phyloP scores from a whole-genome alignment of 1,284 basidiomycete genomes.

The Ceratorhiza oryzae-sativae region DNA sequence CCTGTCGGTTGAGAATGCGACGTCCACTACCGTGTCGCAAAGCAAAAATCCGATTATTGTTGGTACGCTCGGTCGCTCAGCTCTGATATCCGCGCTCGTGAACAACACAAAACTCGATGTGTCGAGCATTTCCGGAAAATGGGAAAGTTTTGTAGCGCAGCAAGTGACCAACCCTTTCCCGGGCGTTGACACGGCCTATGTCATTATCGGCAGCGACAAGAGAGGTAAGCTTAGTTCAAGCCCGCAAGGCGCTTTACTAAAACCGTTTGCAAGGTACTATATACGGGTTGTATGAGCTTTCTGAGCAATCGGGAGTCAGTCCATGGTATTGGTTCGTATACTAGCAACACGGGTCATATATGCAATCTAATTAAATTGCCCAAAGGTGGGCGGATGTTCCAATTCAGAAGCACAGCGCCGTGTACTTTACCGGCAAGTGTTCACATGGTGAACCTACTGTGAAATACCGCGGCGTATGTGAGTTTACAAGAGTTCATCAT shows the following conservation, averaged over 20 bases:
- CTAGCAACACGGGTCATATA: not conserved
- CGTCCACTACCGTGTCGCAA: slow-evolving; percentile 34
- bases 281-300: slow-evolving; percentile 71
- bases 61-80: slow-evolving; percentile 69
- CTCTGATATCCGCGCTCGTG: slow-evolving; percentile 63
- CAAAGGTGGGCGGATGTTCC: slow-evolving; percentile 54
- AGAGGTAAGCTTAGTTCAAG: slow-evolving; percentile 52
- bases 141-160: slow-evolving; percentile 65
- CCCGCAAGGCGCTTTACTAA: not conserved
- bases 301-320: slow-evolving; percentile 58
- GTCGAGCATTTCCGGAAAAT: slow-evolving; percentile 63
- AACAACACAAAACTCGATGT: slow-evolving; percentile 62
- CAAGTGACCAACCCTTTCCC: slow-evolving; percentile 64
- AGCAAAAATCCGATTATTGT: slow-evolving; percentile 60
- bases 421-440: slow-evolving; percentile 57
- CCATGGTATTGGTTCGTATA: slow-evolving; percentile 16
- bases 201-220: slow-evolving; percentile 71
- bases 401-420: slow-evolving; percentile 57
- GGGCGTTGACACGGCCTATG: slow-evolving; percentile 65
- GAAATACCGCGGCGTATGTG: slow-evolving; percentile 69
- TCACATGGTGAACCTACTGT: slow-evolving; percentile 71
- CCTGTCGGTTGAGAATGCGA: slow-evolving; percentile 59
- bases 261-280: slow-evolving; percentile 55
- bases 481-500: not conserved
- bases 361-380: not conserved